Conservation (phyloP, 1,139 yeast species). For the Candida sp. region DNA sequence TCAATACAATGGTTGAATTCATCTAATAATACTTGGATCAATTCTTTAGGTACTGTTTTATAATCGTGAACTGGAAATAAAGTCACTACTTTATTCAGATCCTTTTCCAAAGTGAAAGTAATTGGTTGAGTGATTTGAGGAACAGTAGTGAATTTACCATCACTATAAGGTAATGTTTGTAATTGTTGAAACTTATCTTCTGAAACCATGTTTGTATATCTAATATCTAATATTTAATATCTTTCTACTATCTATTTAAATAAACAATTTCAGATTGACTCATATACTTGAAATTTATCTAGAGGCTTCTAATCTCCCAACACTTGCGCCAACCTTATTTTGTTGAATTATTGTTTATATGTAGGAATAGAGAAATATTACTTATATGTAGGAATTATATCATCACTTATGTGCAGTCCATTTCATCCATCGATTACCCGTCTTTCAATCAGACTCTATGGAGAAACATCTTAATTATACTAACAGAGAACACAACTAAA, state of each 20-base stretch:
- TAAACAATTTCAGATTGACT: too few relatives aligned
- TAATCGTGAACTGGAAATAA: slow-evolving; percentile 29
- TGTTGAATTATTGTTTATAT: too few relatives aligned
- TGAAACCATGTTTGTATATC: slow-evolving; percentile 2
- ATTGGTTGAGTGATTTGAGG: slow-evolving; percentile 24
- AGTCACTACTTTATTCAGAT: slow-evolving; percentile 24
- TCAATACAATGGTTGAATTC: slow-evolving; percentile 46
- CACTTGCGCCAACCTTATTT: too few relatives aligned
- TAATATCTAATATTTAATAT: not conserved
- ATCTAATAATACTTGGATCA: slow-evolving; percentile 28
- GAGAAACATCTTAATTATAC: too few relatives aligned
- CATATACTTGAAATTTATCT: too few relatives aligned
- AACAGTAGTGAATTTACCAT: slow-evolving; percentile 17
- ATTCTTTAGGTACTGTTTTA: slow-evolving; percentile 28
- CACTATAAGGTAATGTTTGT: slow-evolving; percentile 33
- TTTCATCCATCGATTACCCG: not conserved
- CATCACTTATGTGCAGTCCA: not conserved
- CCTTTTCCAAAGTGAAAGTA: slow-evolving; percentile 27
- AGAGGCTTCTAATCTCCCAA: too few relatives aligned
- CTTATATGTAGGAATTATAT: too few relatives aligned
- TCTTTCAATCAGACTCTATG: not conserved
- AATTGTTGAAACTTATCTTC: slow-evolving; percentile 8
- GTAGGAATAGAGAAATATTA: too few relatives aligned
- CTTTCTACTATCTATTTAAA: too few relatives aligned
- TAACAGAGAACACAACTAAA: too few relatives aligned